Conservation (phyloP, 371 early-diverging fungal genomes). For the Mortierella sp. region DNA sequence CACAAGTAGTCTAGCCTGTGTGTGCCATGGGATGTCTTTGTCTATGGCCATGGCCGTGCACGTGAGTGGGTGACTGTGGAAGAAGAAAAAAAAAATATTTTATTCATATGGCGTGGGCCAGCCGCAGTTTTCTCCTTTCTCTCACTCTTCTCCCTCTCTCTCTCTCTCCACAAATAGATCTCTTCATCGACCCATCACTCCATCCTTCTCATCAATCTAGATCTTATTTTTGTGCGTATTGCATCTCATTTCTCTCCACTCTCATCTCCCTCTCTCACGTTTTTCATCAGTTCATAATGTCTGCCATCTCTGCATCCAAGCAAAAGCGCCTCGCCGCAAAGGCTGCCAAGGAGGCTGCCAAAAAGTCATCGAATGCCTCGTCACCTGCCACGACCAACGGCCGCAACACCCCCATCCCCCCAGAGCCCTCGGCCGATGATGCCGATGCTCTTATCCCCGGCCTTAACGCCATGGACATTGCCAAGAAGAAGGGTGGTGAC, state of each 20-base stretch:
- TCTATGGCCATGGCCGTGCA: too few relatives aligned
- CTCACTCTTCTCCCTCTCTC: too few relatives aligned
- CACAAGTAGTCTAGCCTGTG: too few relatives aligned
- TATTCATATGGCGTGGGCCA: too few relatives aligned
- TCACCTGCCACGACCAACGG: constrained; percentile 57
- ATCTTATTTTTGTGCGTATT: too few relatives aligned
- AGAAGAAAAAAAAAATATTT: too few relatives aligned
- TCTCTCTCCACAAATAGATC: background rate
- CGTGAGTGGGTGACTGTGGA: too few relatives aligned
- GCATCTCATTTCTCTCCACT: background rate
- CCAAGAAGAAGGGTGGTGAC: constrained; percentile 62
- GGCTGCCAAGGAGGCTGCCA: constrained; percentile 67
- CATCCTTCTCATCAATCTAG: too few relatives aligned
- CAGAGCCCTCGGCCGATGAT: constrained; percentile 5
- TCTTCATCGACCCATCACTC: background rate
- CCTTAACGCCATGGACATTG: constrained; percentile 46
- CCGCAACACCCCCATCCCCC: constrained; percentile 35
- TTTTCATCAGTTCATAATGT: constrained; percentile 19
- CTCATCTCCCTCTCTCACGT: background rate
- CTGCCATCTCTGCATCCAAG: constrained; percentile 74
- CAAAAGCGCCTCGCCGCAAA: constrained; percentile 87
- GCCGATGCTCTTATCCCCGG: constrained; percentile 27
- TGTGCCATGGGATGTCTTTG: too few relatives aligned
- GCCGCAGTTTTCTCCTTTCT: too few relatives aligned
- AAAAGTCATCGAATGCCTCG: constrained; percentile 37